Percentiles rank a stretch among this genome's conserved stretches.
These are phyloP conservation scores for Eimeria zaria DNA, from an alignment of 169 alveolate genomes.

Conservation along the genomic window DNA sequence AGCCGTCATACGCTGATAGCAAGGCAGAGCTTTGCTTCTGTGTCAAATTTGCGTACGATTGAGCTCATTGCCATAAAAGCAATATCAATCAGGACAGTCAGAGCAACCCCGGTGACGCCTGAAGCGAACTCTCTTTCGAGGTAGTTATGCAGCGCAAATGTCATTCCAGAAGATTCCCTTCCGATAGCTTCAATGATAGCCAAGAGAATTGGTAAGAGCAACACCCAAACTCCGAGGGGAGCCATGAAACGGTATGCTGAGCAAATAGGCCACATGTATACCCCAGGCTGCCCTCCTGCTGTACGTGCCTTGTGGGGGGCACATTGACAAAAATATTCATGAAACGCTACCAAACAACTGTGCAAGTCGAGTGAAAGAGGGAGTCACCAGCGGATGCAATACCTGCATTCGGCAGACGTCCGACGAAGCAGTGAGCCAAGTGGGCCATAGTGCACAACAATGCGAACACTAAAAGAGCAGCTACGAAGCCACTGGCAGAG, in stretches of 20 bases:
- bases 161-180: constrained; percentile 59
- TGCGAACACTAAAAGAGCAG: constrained; percentile 67
- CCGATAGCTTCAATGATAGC: constrained; percentile 48
- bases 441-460: constrained; percentile 22
- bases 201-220: constrained; percentile 25
- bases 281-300: neutral
- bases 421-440: constrained; percentile 68
- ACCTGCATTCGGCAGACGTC: constrained; percentile 75
- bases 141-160: constrained; percentile 59
- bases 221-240: constrained; percentile 63
- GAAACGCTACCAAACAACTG: neutral
- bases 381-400: neutral
- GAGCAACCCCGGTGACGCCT: constrained; percentile 32
- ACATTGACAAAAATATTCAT: neutral
- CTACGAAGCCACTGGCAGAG: constrained; percentile 60
- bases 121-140: constrained; percentile 34
- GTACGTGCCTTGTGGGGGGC: neutral
- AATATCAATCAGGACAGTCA: constrained; percentile 30
- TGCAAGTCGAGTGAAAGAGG: neutral
- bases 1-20: neutral
- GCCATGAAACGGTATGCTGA: constrained; percentile 77
- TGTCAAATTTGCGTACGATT: constrained; percentile 15
- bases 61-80: constrained; percentile 53
- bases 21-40: neutral
- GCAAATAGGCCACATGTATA: neutral